These are phyloP conservation scores for Citrus medica DNA, from an alignment of 345 rosid species.

Conservation along the genomic window DNA sequence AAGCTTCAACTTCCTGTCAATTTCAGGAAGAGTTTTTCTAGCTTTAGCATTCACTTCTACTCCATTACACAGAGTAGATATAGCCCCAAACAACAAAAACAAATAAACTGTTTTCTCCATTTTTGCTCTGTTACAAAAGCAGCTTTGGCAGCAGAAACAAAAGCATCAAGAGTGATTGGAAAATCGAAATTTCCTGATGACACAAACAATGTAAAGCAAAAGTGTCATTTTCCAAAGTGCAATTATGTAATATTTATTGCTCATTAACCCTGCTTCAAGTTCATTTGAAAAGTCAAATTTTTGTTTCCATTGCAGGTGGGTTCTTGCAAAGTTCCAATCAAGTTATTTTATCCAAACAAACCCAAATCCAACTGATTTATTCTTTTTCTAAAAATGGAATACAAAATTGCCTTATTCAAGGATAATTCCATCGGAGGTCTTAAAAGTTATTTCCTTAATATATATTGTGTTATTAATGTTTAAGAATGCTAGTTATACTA, in stretches of 20 bases:
- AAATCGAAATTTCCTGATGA: no score
- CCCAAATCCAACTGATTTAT: background rate
- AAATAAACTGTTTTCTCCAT: constrained; percentile 2
- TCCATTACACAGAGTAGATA: constrained; percentile 10
- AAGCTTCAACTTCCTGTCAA: constrained; percentile 32
- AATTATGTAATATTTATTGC: no score
- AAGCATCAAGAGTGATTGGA: no score
- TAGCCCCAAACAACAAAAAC: constrained; percentile 6
- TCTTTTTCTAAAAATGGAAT: background rate
- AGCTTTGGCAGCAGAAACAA: no score
- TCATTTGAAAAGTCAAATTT: background rate
- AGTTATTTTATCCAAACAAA: background rate
- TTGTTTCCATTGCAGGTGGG: background rate
- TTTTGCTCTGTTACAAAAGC: background rate
- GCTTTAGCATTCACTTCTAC: constrained; percentile 1
- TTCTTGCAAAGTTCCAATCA: background rate
- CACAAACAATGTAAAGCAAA: no score
- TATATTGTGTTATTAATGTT: background rate
- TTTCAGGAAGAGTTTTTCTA: constrained; percentile 3
- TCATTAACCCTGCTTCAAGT: background rate
- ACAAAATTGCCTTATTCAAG: background rate
- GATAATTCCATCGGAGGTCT: background rate
- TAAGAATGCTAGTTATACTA: background rate
- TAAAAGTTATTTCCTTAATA: background rate
- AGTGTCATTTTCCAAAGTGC: no score